Evolutionary conservation across 306 rosid genomes (phyloP), one percentile per base, ranked within the genome.

Genomic region (Acacia crassicarpa): DNA sequence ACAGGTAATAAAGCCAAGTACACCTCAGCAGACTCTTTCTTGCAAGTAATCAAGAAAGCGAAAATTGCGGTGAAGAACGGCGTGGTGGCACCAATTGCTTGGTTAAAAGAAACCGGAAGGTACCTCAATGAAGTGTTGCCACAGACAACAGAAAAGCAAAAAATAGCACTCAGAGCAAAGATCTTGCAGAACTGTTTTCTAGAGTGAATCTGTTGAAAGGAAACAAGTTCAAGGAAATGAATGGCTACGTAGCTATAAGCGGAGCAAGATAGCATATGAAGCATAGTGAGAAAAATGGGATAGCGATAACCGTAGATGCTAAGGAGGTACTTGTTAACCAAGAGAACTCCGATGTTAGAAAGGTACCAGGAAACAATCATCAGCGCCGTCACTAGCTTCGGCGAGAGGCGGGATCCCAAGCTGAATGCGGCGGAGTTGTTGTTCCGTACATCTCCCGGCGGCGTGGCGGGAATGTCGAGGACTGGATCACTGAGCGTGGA

Each of bases 231-330:
- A 20, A 95, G 91, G 86, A 93, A 75, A 48, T 84, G 84, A 25
- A 91, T 91, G 30, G 98, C 84, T 9, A 79, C 74, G 76, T 88
- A 89, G 84, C 94, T 89, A 85, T 90, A 92, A 30, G 85, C 80
- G 41, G 98, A 77, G 78, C 98, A 93, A 63, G 97, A 86, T 20
- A 93, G 58, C 99, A 95, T 95, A 86, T 95, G 99, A 54, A 93
- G 95, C 97, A 93, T 91, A 9, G 99, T 95, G 53, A 95, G 95
- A 82, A 95, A 95, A 80, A 95, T 93, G 0, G 99, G 99, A 86
- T 78, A 95, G 9, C 94, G 89, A 85, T 61, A 95, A 49, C 95
- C 99, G 41, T 93, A 87, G 91, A 82, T 81, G 85, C 98, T 93
- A 58, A 95, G 95, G 53, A 95, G 95, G 78, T 93, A 95, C 84